Percentiles rank a stretch among this genome's conserved stretches.
These are phyloP conservation scores for Claviceps capensis DNA, from an alignment of 2,329 filamentous ascomycete genomes.

Conservation along the genomic window DNA sequence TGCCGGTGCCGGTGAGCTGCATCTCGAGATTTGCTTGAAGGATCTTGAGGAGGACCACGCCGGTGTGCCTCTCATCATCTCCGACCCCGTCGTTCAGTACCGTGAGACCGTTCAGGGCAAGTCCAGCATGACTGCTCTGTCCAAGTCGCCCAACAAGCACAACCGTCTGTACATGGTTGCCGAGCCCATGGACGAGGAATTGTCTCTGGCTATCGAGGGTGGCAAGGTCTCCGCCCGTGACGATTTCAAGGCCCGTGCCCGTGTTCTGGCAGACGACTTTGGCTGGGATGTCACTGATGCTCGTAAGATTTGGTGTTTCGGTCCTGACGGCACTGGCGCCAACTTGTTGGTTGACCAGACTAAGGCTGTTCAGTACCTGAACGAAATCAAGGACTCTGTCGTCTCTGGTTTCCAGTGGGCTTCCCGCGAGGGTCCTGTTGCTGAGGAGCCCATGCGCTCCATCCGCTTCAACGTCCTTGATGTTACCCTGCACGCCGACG, in stretches of 20 bases:
- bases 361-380: slow-evolving; percentile 99
- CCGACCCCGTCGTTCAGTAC: slow-evolving; percentile 96
- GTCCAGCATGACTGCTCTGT: slow-evolving; percentile 92
- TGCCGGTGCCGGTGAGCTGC: slow-evolving; percentile 96
- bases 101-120: slow-evolving; percentile 81
- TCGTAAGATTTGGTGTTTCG: slow-evolving; percentile 99
- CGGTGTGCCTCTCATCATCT: slow-evolving; percentile 93
- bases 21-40: slow-evolving; percentile 99
- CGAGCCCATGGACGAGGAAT: slow-evolving; percentile 81
- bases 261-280: slow-evolving; percentile 89
- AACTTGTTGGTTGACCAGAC: slow-evolving; percentile 99
- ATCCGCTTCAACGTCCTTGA: slow-evolving; percentile 98
- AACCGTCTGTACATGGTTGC: slow-evolving; percentile 98
- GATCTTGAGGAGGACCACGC: slow-evolving; percentile 99
- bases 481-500: slow-evolving; percentile 98
- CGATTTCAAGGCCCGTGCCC: slow-evolving; percentile 97
- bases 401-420: slow-evolving; percentile 99
- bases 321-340: slow-evolving; percentile 92
- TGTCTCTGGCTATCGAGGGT: slow-evolving; percentile 74
- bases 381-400: slow-evolving; percentile 99
- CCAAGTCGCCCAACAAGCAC: slow-evolving; percentile 99
- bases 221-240: slow-evolving; percentile 93
- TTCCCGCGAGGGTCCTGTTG: slow-evolving; percentile 89
- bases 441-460: slow-evolving; percentile 95
- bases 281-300: slow-evolving; percentile 99